These are phyloP conservation scores for Daldinia bambusicola DNA, from an alignment of 495 filamentous ascomycete species.

Conservation along the genomic window DNA sequence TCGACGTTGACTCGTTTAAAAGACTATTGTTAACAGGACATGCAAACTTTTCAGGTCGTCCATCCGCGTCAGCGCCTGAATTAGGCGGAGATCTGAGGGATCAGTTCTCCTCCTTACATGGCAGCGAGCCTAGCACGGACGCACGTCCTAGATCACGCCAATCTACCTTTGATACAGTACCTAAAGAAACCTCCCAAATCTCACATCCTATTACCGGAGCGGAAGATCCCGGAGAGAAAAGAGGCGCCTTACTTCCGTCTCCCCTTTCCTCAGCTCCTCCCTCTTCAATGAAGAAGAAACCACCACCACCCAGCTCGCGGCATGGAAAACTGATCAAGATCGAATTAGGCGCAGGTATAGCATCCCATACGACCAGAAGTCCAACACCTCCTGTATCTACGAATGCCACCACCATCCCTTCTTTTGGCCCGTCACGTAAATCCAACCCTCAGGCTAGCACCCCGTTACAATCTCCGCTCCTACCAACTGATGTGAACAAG, in stretches of 20 bases:
- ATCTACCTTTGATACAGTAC: conserved; percentile 54
- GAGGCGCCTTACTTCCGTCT: conserved; percentile 49
- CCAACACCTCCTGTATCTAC: conserved; percentile 40
- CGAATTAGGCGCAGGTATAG: conserved; percentile 45
- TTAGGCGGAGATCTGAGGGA: conserved; percentile 1
- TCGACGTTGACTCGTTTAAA: conserved; percentile 72
- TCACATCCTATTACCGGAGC: conserved; percentile 58
- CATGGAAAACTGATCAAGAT: conserved; percentile 74
- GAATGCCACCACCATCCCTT: conserved; percentile 39
- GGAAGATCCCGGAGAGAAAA: conserved; percentile 53
- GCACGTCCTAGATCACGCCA: conserved; percentile 58
- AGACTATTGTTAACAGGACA: conserved; percentile 69
- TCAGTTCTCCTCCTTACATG: conserved; percentile 34
- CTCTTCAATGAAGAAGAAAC: conserved; percentile 50
- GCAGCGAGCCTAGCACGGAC: conserved; percentile 61
- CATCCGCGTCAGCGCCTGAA: conserved; percentile 26
- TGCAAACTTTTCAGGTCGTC: conserved; percentile 45
- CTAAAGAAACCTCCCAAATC: conserved; percentile 58
- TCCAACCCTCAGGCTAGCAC: conserved; percentile 24
- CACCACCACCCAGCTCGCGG: conserved; percentile 69
- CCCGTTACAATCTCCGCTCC: conserved; percentile 17
- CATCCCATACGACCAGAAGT: conserved; percentile 30
- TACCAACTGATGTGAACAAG: conserved; percentile 60
- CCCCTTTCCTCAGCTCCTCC: conserved; percentile 37
- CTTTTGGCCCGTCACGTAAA: conserved; percentile 41